Evolutionary conservation across 768 basidiomycete genomes (phyloP), one percentile per base, ranked within the genome.

Genomic region (Mycena polygramma): DNA sequence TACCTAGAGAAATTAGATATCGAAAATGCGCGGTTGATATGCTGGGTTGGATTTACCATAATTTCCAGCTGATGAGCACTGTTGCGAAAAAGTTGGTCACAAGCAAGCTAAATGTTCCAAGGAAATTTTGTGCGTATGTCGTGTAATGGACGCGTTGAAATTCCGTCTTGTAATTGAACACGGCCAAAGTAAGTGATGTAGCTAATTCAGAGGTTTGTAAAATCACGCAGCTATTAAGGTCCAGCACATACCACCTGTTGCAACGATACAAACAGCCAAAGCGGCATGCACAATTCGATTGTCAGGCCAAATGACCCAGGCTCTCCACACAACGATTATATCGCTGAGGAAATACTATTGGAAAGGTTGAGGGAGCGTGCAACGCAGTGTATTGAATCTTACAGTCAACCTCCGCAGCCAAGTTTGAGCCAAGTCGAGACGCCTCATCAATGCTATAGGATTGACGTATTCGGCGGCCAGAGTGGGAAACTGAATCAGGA

Each of bases 291-390:
- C 65, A 0, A 63, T 43, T 52, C 53, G 58, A 59, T 68, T 71
- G 17, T 72, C 53, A 17, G 30, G 62, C 74, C 74, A 75, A 13
- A 75, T 68, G 4, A 71, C 72, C 69, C 66, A 75, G 20, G 74
- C 71, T 7, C 74, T 36, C 74, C 74, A 75, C 14, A 73, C 66
- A 19, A 75, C 74, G 37, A 74, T 74, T 15, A 70, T 46, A n/a
- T 74, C 74, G 39, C 71, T 69, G 19, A 74, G 61, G 26, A 74
- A 69, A 41, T 72, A 74, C 71, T 73, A n/a, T 9, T 0, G 39
- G 30, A 24, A 30, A 10, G 9, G 5, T 36, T 45, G 19, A 49
- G 46, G 52, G 4, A 53, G 37, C 13, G 30, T 15, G 45, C 15
- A 7, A 20, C 36, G 20, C n/a, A 46, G 10, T 17, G 43, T 43